Conservation (phyloP, 192 early-diverging fungal genomes). For the Mortierella alpina region DNA sequence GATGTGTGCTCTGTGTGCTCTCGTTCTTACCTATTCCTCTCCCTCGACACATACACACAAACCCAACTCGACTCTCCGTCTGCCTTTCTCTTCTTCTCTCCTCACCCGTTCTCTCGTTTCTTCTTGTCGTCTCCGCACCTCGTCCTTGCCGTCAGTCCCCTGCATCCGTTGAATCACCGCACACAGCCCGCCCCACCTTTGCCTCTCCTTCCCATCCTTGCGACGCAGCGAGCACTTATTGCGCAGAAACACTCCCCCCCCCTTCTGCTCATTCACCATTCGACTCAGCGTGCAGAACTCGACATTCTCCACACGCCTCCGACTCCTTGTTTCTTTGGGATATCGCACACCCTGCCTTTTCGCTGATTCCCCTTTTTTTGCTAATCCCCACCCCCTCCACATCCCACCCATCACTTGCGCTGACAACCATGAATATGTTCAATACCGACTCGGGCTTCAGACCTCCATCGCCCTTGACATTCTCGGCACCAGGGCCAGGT, state of each 20-base stretch:
- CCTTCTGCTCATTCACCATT: not conserved
- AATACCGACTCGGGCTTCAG: conserved; percentile 52
- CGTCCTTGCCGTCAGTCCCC: not conserved
- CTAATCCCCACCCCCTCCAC: not conserved
- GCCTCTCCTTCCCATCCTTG: conserved; percentile 1
- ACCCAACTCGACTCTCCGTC: not conserved
- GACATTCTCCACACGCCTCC: not conserved
- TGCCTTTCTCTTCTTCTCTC: conserved; percentile 5
- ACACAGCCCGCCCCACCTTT: not conserved
- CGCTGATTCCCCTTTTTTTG: not conserved
- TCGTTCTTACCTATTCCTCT: too few relatives aligned
- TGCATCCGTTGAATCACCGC: not conserved
- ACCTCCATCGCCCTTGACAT: conserved; percentile 37
- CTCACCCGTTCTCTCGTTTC: not conserved
- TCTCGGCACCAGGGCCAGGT: conserved; percentile 24
- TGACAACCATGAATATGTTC: conserved; percentile 41
- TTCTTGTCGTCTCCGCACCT: not conserved
- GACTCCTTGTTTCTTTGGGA: not conserved
- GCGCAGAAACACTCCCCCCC: not conserved
- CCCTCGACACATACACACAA: too few relatives aligned
- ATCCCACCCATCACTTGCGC: not conserved
- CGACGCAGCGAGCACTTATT: not conserved
- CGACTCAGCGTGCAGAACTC: not conserved
- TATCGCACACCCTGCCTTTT: not conserved
- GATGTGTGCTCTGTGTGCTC: not conserved